phyloP scores from a whole-genome alignment of 768 basidiomycete species.

The Mycena rebaudengoi region DNA sequence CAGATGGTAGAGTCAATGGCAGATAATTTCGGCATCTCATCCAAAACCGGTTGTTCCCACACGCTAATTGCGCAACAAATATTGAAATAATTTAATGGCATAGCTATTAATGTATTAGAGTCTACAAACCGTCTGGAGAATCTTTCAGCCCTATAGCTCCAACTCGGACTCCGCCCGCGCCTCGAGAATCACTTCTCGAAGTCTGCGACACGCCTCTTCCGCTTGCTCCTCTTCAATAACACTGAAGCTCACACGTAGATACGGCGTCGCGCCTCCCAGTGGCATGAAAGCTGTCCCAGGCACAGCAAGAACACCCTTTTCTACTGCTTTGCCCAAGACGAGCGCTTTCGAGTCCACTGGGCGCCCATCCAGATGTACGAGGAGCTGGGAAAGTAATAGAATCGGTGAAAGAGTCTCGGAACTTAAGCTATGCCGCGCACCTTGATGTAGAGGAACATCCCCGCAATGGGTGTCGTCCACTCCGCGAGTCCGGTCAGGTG shows the following conservation, averaged over 20 bases:
- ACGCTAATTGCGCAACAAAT: no score
- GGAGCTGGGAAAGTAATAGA: neutral
- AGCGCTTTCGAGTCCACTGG: neutral
- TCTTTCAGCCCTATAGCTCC: no score
- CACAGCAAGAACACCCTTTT: slow-evolving; percentile 23
- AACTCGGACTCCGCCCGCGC: slow-evolving; percentile 12
- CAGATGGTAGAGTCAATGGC: no score
- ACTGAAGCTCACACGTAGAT: slow-evolving; percentile 27
- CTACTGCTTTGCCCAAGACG: neutral
- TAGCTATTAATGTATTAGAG: no score
- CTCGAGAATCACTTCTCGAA: slow-evolving; percentile 21
- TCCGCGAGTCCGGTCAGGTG: slow-evolving; percentile 70
- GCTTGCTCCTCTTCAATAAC: slow-evolving; percentile 14
- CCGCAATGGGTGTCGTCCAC: slow-evolving; percentile 63
- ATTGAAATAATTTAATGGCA: no score
- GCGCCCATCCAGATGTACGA: neutral
- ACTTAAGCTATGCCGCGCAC: slow-evolving; percentile 23
- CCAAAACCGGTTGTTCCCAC: no score
- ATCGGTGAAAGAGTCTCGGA: neutral
- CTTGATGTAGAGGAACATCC: slow-evolving; percentile 78
- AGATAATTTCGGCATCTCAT: no score
- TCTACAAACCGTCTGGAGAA: no score
- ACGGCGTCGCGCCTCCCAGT: slow-evolving; percentile 10
- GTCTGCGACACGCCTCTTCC: slow-evolving; percentile 25
- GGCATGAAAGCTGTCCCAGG: slow-evolving; percentile 29